Evolutionary conservation across 1,139 yeast genomes (phyloP).

Genomic region (Saccharomyces hybrid): DNA sequence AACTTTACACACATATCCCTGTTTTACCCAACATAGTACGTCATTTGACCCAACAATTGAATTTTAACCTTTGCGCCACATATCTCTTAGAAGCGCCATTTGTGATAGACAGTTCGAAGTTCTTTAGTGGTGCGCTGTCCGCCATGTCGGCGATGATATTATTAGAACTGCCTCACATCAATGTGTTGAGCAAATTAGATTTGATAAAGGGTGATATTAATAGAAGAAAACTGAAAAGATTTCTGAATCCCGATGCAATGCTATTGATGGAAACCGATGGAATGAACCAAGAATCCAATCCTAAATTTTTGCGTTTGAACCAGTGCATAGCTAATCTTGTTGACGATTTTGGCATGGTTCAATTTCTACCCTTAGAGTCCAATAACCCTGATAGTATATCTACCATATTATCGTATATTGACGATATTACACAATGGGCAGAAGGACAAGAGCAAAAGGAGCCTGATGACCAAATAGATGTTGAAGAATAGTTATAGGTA

Average conservation of each 20-base stretch:
- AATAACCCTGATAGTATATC: conserved; percentile 71
- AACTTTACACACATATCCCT: conserved; percentile 89
- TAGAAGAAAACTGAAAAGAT: conserved; percentile 69
- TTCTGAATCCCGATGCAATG: conserved; percentile 85
- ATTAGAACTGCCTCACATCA: conserved; percentile 88
- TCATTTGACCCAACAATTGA: conserved; percentile 70
- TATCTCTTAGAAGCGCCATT: conserved; percentile 91
- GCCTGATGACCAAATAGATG: conserved; percentile 70
- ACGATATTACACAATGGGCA: conserved; percentile 96
- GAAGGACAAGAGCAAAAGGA: conserved; percentile 96
- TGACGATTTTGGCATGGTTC: conserved; percentile 98
- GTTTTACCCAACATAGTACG: conserved; percentile 81
- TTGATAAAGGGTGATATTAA: conserved; percentile 69
- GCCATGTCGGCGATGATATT: conserved; percentile 99
- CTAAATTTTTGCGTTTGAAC: conserved; percentile 67
- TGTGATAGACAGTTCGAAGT: conserved; percentile 80
- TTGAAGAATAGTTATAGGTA: conserved; percentile 36
- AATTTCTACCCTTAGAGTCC: conserved; percentile 83
- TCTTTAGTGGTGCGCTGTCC: conserved; percentile 87
- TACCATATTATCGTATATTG: conserved; percentile 83
- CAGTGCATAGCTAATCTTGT: conserved; percentile 78
- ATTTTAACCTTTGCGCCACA: conserved; percentile 85
- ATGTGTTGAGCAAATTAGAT: conserved; percentile 79
- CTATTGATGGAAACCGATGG: conserved; percentile 43
- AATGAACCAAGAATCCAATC: conserved; percentile 50